phyloP scores from a whole-genome alignment of 768 basidiomycete genomes.

The Dentipellis sp. region DNA sequence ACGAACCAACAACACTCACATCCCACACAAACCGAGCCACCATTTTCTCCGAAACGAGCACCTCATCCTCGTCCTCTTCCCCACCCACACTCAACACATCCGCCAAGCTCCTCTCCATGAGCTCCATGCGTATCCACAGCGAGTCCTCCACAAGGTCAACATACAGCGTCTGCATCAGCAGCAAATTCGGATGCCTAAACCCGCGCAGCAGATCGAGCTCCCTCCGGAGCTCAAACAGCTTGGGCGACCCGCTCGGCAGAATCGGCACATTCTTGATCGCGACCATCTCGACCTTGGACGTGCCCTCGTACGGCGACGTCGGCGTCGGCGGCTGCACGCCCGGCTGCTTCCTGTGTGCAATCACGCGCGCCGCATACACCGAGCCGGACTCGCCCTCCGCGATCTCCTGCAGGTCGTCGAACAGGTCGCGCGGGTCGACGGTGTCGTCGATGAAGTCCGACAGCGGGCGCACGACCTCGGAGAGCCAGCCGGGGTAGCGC shows the following conservation, averaged over 20 bases:
- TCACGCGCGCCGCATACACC: constrained; percentile 40
- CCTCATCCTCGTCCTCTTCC: constrained; percentile 59
- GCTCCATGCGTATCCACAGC: constrained; percentile 84
- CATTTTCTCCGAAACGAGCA: constrained; percentile 55
- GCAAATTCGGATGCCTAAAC: constrained; percentile 50
- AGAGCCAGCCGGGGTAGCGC: constrained; percentile 56
- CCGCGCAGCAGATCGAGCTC: constrained; percentile 55
- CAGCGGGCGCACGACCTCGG: constrained; percentile 46
- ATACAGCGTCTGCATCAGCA: constrained; percentile 63
- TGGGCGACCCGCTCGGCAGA: constrained; percentile 45
- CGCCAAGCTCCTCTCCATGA: constrained; percentile 83
- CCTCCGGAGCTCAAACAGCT: constrained; percentile 50
- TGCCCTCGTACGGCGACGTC: constrained; percentile 8
- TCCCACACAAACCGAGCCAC: constrained; percentile 72
- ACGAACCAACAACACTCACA: constrained; percentile 34
- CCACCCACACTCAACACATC: constrained; percentile 59
- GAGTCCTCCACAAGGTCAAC: constrained; percentile 46
- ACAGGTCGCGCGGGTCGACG: constrained; percentile 54
- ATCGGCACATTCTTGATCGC: constrained; percentile 73
- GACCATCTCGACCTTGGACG: constrained; percentile 27
- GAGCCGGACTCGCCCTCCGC: constrained; percentile 80
- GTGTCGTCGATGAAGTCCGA: constrained; percentile 55
- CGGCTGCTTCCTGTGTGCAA: constrained; percentile 2
- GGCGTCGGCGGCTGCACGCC: constrained; percentile 6
- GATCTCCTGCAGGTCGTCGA: constrained; percentile 64